phyloP scores from a whole-genome alignment of 31 red algal species.

The Asparagopsis taxiformis region DNA sequence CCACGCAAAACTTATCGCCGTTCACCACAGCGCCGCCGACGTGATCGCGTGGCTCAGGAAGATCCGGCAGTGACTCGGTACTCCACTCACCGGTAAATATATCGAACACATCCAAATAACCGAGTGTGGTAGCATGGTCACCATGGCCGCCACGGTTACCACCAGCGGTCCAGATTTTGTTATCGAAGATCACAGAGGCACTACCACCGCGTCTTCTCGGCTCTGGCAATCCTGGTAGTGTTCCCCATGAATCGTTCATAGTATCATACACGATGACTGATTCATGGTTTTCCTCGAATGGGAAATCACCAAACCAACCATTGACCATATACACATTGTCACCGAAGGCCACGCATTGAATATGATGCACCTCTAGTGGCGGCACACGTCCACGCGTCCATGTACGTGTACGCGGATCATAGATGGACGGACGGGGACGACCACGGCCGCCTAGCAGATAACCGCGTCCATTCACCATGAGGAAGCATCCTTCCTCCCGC shows the following conservation, averaged over 20 bases:
- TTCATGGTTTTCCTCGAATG: constrained; percentile 8
- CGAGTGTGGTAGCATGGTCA: constrained; percentile 7
- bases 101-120: constrained; percentile 60
- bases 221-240: constrained; percentile 21
- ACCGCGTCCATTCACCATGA: constrained; percentile 43
- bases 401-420: constrained; percentile 30
- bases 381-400: constrained; percentile 18
- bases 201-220: constrained; percentile 36
- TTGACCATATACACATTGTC: constrained; percentile 19
- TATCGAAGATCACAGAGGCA: constrained; percentile 24
- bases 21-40: constrained; percentile 51
- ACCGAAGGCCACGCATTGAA: constrained; percentile 43
- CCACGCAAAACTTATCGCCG: constrained; percentile 48
- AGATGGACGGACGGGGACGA: constrained; percentile 21
- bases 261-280: constrained; percentile 34
- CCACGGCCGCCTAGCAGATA: constrained; percentile 59
- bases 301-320: constrained; percentile 15
- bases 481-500: constrained; percentile 62
- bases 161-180: constrained; percentile 52
- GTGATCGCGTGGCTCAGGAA: constrained; percentile 56
- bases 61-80: constrained; percentile 8
- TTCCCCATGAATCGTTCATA: constrained; percentile 30
- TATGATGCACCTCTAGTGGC: constrained; percentile 47
- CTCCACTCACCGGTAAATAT: constrained; percentile 23
- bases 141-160: constrained; percentile 76